phyloP scores from a whole-genome alignment of 192 early-diverging fungal species.

The Coemansia sp. region DNA sequence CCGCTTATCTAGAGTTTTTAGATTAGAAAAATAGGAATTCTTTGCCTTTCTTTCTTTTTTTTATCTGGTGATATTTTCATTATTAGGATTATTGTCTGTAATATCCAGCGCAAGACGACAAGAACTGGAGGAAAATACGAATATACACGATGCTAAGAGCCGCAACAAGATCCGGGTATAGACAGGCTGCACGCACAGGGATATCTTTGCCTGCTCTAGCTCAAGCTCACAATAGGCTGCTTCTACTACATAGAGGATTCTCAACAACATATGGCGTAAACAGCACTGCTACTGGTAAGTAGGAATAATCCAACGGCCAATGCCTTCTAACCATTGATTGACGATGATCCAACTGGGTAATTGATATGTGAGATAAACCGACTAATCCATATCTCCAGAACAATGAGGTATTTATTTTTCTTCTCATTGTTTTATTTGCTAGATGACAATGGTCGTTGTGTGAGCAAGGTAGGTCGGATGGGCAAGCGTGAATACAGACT shows the following conservation, averaged over 20 bases:
- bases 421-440: background rate
- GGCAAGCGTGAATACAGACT: slow-evolving; percentile 17
- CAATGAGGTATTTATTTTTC: background rate
- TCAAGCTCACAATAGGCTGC: background rate
- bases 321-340: no score
- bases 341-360: no score
- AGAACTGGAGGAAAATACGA: background rate
- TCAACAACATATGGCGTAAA: background rate
- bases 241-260: background rate
- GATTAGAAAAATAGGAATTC: no score
- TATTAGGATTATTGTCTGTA: background rate
- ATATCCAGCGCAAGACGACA: background rate
- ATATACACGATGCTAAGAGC: slow-evolving; percentile 1
- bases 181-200: background rate
- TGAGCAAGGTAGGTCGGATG: slow-evolving; percentile 12
- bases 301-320: background rate
- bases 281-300: background rate
- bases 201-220: background rate
- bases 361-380: no score
- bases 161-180: background rate
- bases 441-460: slow-evolving; percentile 16
- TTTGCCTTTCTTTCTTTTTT: no score
- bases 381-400: background rate
- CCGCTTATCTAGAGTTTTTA: no score
- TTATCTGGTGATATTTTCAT: no score